These are phyloP conservation scores for Symbiotaphrina buchneri DNA, from an alignment of 495 filamentous ascomycete genomes.

Conservation along the genomic window DNA sequence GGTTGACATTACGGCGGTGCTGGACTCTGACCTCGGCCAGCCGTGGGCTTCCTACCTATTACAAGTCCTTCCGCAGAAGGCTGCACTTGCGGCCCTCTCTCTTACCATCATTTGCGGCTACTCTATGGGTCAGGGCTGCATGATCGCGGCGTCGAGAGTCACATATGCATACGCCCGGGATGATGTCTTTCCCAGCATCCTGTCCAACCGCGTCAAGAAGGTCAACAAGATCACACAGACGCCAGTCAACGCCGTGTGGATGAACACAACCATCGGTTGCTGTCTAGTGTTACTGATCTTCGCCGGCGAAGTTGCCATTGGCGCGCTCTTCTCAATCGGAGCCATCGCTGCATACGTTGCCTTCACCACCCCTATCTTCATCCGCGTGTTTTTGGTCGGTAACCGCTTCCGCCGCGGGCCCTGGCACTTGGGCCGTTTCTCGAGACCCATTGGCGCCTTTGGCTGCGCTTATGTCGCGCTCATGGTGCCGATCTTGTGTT, in stretches of 20 bases:
- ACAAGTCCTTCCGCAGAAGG: slow-evolving; percentile 42
- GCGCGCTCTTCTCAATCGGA: slow-evolving; percentile 56
- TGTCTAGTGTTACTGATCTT: slow-evolving; percentile 46
- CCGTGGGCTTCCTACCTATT: slow-evolving; percentile 57
- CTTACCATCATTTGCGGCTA: slow-evolving; percentile 59
- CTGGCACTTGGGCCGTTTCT: slow-evolving; percentile 48
- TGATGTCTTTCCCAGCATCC: slow-evolving; percentile 42
- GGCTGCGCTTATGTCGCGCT: slow-evolving; percentile 40
- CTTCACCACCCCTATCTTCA: slow-evolving; percentile 54
- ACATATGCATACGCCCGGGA: slow-evolving; percentile 67
- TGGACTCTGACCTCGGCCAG: slow-evolving; percentile 44
- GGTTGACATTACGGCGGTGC: slow-evolving; percentile 34
- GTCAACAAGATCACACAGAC: slow-evolving; percentile 44
- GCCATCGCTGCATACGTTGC: slow-evolving; percentile 55
- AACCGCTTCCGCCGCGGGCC: slow-evolving; percentile 46
- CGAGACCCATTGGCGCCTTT: slow-evolving; percentile 33
- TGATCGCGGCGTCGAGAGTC: slow-evolving; percentile 60
- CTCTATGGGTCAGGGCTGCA: slow-evolving; percentile 66
- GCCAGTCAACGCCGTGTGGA: slow-evolving; percentile 59
- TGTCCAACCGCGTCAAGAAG: slow-evolving; percentile 38
- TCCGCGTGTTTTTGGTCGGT: slow-evolving; percentile 52
- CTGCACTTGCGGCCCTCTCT: slow-evolving; percentile 39
- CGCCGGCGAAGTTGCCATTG: slow-evolving; percentile 39
- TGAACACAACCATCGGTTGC: slow-evolving; percentile 43
- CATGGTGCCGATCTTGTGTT: slow-evolving; percentile 56